A percentile compares a stretch with the other conserved stretches of the same genome.
These are phyloP conservation scores for Tephrocybe sp. DNA, from an alignment of 768 basidiomycete species.

Conservation along the genomic window DNA sequence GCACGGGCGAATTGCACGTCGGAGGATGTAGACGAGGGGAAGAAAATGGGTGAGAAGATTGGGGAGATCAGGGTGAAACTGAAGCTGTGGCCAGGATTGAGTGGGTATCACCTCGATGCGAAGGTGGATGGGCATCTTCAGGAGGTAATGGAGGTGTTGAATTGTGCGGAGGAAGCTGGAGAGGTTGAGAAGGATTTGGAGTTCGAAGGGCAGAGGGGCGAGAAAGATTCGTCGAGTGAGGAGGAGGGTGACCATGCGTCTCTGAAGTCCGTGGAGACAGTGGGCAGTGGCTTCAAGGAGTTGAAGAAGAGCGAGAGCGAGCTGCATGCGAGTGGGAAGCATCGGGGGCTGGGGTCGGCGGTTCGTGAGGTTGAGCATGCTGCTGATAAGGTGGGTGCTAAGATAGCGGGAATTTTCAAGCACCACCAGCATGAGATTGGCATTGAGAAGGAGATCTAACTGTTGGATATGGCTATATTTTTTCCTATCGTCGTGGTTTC, in stretches of 20 bases:
- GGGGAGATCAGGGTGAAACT: slow-evolving; percentile 36
- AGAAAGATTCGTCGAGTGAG: slow-evolving; percentile 15
- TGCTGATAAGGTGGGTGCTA: slow-evolving; percentile 37
- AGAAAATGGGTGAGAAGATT: slow-evolving; percentile 25
- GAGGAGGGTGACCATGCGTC: slow-evolving; percentile 21
- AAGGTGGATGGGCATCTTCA: slow-evolving; percentile 33
- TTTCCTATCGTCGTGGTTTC: too few relatives aligned
- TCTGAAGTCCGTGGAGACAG: slow-evolving; percentile 16
- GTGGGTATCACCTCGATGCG: slow-evolving; percentile 40
- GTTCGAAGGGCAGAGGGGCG: slow-evolving; percentile 8
- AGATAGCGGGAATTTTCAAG: slow-evolving; percentile 36
- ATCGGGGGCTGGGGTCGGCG: slow-evolving; percentile 59
- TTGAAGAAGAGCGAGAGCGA: slow-evolving; percentile 43
- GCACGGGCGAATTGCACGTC: slow-evolving; percentile 27
- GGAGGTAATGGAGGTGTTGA: slow-evolving; percentile 44
- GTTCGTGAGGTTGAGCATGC: slow-evolving; percentile 50
- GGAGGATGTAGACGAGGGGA: slow-evolving; percentile 23
- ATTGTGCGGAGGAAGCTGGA: slow-evolving; percentile 38
- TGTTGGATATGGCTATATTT: too few relatives aligned
- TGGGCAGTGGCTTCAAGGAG: slow-evolving; percentile 35
- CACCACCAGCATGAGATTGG: slow-evolving; percentile 33
- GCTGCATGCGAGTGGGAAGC: slow-evolving; percentile 49
- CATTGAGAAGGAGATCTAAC: slow-evolving; percentile 41
- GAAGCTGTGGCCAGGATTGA: slow-evolving; percentile 40
- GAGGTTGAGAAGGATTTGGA: slow-evolving; percentile 24